Conservation (phyloP, 768 basidiomycete species). For the Tylopilus vinaceipallidus region DNA sequence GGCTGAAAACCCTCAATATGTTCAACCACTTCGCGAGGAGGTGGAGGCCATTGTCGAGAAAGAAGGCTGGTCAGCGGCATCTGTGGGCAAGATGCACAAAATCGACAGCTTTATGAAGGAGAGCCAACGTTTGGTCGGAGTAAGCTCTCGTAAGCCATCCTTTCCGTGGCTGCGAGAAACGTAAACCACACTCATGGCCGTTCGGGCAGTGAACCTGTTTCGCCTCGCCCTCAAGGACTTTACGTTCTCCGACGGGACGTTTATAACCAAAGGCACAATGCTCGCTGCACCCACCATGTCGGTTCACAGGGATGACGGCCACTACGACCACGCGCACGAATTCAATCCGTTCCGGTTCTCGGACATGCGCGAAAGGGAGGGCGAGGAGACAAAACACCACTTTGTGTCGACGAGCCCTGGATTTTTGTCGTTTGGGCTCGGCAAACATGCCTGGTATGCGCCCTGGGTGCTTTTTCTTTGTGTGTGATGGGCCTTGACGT, state of each 20-base stretch:
- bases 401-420: too few relatives aligned
- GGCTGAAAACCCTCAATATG: not conserved
- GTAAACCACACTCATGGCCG: too few relatives aligned
- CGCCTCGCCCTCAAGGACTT: not conserved
- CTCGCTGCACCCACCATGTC: not conserved
- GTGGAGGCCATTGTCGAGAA: not conserved
- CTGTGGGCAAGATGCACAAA: not conserved
- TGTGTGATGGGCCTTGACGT: too few relatives aligned
- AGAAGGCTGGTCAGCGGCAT: not conserved
- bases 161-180: not conserved
- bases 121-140: not conserved
- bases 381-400: too few relatives aligned
- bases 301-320: not conserved
- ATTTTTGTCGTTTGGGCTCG: too few relatives aligned
- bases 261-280: not conserved
- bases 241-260: not conserved
- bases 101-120: not conserved
- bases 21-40: not conserved
- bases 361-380: too few relatives aligned
- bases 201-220: too few relatives aligned
- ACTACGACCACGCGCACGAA: not conserved
- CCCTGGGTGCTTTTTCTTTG: too few relatives aligned
- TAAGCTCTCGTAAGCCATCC: conserved; percentile 15
- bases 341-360: not conserved
- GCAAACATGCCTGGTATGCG: too few relatives aligned